Evolutionary conservation across 1,284 basidiomycete species (phyloP).

Genomic region (Cerrena zonata): DNA sequence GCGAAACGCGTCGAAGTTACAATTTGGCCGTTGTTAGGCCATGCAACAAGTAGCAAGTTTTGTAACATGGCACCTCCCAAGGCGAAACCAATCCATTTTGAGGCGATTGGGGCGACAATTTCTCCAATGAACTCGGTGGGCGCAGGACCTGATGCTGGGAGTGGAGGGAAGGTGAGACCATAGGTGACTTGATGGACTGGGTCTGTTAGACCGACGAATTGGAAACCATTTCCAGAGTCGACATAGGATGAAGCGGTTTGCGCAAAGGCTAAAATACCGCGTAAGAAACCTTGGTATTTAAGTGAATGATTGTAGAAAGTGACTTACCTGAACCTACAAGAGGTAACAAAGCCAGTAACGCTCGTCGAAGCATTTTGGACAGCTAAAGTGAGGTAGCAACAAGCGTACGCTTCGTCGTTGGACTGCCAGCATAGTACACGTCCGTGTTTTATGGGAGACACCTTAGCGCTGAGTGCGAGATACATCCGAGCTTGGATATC

Average conservation of each 20-base stretch:
- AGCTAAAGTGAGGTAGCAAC: not conserved
- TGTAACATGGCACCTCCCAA: slow-evolving; percentile 51
- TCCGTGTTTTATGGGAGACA: not conserved
- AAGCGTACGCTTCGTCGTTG: slow-evolving; percentile 3
- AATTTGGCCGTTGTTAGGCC: slow-evolving; percentile 49
- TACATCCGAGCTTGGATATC: slow-evolving; percentile 14
- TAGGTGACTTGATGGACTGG: slow-evolving; percentile 44
- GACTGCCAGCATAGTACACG: slow-evolving; percentile 6
- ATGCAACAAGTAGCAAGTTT: slow-evolving; percentile 51
- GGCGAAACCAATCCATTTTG: slow-evolving; percentile 49
- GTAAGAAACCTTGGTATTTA: slow-evolving; percentile 1
- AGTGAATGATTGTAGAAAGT: not conserved
- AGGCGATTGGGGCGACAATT: slow-evolving; percentile 49
- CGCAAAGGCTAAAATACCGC: slow-evolving; percentile 32
- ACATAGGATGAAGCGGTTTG: slow-evolving; percentile 36
- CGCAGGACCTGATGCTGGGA: slow-evolving; percentile 31
- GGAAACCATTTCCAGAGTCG: slow-evolving; percentile 50
- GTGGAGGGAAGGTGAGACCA: slow-evolving; percentile 49
- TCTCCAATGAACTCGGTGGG: slow-evolving; percentile 56
- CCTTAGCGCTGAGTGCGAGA: slow-evolving; percentile 11
- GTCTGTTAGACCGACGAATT: slow-evolving; percentile 48
- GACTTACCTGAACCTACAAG: slow-evolving; percentile 24
- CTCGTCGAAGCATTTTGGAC: slow-evolving; percentile 17
- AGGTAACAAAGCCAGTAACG: slow-evolving; percentile 22
- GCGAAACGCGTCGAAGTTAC: slow-evolving; percentile 48